phyloP scores from a whole-genome alignment of 2,329 filamentous ascomycete species.

The Niveomyces coronatus region DNA sequence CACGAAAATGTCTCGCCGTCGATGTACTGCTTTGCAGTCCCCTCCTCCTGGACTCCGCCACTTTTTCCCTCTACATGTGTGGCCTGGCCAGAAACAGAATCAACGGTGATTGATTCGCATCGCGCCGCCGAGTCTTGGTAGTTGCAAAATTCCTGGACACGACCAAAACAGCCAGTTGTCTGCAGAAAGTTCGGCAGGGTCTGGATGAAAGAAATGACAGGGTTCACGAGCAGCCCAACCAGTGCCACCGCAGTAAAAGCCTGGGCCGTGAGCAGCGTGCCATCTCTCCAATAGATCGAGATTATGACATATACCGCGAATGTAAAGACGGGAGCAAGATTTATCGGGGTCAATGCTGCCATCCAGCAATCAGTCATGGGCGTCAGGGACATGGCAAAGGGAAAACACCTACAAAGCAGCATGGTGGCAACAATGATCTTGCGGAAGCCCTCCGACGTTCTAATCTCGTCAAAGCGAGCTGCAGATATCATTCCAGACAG shows the following conservation, averaged over 20 bases:
- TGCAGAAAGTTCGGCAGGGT: conserved; percentile 13
- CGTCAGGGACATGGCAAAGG: not conserved
- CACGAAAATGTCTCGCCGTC: conserved; percentile 3
- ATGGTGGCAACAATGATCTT: conserved; percentile 14
- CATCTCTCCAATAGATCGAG: conserved; percentile 15
- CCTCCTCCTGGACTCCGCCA: too few species aligned
- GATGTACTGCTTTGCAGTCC: too few species aligned
- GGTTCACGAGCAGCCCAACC: conserved; percentile 5
- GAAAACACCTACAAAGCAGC: not conserved
- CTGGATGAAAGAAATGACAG: conserved; percentile 16
- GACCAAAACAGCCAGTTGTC: conserved; percentile 13
- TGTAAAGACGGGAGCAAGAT: conserved; percentile 16
- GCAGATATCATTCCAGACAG: conserved; percentile 17
- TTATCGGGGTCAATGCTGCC: conserved; percentile 14
- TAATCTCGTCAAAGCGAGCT: conserved; percentile 20
- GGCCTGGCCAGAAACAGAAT: not conserved
- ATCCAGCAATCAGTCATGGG: not conserved
- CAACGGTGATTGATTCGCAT: not conserved
- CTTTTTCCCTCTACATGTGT: too few species aligned
- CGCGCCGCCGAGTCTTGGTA: too few species aligned
- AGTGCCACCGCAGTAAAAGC: conserved; percentile 1
- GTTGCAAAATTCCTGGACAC: conserved; percentile 17
- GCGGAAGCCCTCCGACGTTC: conserved; percentile 19
- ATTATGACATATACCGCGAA: conserved; percentile 19
- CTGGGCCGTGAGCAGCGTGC: conserved; percentile 14